Evolutionary conservation across 495 filamentous ascomycete genomes (phyloP).

Genomic region (Staphylotrichum tortipilum): DNA sequence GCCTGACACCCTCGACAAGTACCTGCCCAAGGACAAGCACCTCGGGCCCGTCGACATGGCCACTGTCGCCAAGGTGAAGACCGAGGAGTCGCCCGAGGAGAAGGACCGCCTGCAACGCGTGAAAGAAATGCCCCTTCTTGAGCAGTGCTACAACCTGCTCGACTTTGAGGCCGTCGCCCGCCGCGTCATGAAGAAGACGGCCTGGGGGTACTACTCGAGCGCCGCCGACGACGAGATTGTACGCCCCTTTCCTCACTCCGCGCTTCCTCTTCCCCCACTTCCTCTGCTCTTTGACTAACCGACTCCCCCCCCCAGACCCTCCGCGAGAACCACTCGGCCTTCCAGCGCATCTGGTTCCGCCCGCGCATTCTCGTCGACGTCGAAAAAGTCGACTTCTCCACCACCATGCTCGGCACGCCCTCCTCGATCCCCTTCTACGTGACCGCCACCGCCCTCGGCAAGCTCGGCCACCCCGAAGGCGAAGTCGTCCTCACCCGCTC

Average conservation of each 20-base stretch:
- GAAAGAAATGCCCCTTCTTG: slow-evolving; percentile 66
- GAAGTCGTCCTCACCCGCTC: slow-evolving; percentile 84
- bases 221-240: slow-evolving; percentile 97
- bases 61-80: slow-evolving; percentile 67
- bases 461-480: slow-evolving; percentile 81
- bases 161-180: slow-evolving; percentile 91
- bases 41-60: slow-evolving; percentile 85
- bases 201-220: slow-evolving; percentile 95
- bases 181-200: slow-evolving; percentile 83
- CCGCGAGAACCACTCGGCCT: slow-evolving; percentile 93
- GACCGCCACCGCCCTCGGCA: slow-evolving; percentile 85
- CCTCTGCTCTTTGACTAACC: no score
- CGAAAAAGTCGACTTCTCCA: slow-evolving; percentile 72
- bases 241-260: background rate
- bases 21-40: slow-evolving; percentile 77
- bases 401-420: slow-evolving; percentile 85
- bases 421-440: slow-evolving; percentile 81
- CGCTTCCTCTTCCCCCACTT: background rate
- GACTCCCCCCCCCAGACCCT: slow-evolving; percentile 55
- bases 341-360: slow-evolving; percentile 96
- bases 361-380: slow-evolving; percentile 80
- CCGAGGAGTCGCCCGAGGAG: slow-evolving; percentile 68
- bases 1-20: slow-evolving; percentile 68
- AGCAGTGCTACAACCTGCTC: slow-evolving; percentile 88
- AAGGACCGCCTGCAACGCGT: slow-evolving; percentile 65